Base-by-base conservation (phyloP, 1,284 basidiomycete genomes). In the Sutorius eximius region DNA sequence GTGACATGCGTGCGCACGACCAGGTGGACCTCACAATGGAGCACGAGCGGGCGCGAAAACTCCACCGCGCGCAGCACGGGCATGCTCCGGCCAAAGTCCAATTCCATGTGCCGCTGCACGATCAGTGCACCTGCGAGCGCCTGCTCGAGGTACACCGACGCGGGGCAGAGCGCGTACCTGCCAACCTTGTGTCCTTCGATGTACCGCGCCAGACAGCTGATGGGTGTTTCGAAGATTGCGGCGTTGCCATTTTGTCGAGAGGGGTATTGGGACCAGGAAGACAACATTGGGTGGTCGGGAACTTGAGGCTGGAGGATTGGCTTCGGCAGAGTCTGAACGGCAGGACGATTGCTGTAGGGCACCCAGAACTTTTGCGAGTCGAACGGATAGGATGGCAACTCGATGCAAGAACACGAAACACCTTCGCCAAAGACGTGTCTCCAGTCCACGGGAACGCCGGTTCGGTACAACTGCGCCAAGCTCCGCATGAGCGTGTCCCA, bases 351-450 rank as follows among this genome's bases (percentile, higher is more conserved):
- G 43, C 70, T 61, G 62, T 74, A 85, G 0, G 71, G 65, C 2
- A 84, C 76, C 85, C 83, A 89, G 62, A 83, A 87, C 36, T 75
- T 77, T 1, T 75, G 73, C 45, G 72, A 73, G 8, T 75, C 71
- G 61, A 88, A 86, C 0, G 85, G 85, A 65, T 89, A 89, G 3
- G 75, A 71, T 0, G 87, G 87, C 12, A 87, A 67, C 53, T 78
- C 77, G 12, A 78, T 60, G 56, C 78, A 79, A 12, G 71, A 69
- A 4, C 71, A 61, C 3, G 70, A 58, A 2, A 73, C 60, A 3
- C 82, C 58, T 51, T 82, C 78, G 0, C 74, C 61, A 61, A 83
- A 89, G 3, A 82, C 75, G 13, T 72, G 65, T 24, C 81, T 74
- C 87, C 87, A 89, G 18, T 74, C 58, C 22, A 89, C 52, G 2